Evolutionary conservation across 2,329 filamentous ascomycete species (phyloP).

Genomic region (Botrytis medusae): DNA sequence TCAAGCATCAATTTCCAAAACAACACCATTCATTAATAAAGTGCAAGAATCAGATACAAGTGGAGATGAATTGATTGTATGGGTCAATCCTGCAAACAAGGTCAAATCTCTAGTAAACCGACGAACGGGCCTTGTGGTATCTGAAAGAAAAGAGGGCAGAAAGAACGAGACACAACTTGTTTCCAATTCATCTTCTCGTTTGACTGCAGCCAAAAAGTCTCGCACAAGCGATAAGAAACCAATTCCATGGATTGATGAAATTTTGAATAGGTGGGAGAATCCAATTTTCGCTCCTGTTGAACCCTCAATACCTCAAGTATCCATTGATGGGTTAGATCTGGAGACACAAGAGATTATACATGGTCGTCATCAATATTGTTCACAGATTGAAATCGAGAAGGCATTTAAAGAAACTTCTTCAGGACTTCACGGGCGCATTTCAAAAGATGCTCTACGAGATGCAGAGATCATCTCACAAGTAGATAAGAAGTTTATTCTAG

Average conservation of each 20-base stretch:
- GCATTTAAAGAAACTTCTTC: slow-evolving; percentile 33
- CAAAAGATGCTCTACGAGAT: slow-evolving; percentile 56
- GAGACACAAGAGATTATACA: slow-evolving; percentile 30
- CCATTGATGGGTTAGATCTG: slow-evolving; percentile 38
- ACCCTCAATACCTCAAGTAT: slow-evolving; percentile 46
- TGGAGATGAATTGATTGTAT: slow-evolving; percentile 46
- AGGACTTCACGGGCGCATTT: slow-evolving; percentile 51
- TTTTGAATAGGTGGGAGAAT: slow-evolving; percentile 71
- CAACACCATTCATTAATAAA: not conserved
- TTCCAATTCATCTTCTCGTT: not conserved
- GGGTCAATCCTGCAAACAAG: slow-evolving; percentile 62
- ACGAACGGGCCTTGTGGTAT: slow-evolving; percentile 52
- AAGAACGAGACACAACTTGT: not conserved
- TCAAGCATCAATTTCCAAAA: not conserved
- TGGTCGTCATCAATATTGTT: slow-evolving; percentile 32
- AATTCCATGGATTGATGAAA: slow-evolving; percentile 56
- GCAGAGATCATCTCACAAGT: slow-evolving; percentile 78
- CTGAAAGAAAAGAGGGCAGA: slow-evolving; percentile 30
- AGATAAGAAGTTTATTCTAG: slow-evolving; percentile 84
- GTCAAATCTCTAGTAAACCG: slow-evolving; percentile 52
- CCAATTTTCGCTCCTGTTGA: slow-evolving; percentile 65
- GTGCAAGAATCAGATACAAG: slow-evolving; percentile 32
- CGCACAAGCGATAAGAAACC: slow-evolving; percentile 36
- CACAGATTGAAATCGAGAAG: slow-evolving; percentile 36
- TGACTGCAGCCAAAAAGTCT: not conserved